Evolutionary conservation across 1,139 yeast genomes (phyloP), one percentile per base, ranked within the genome.

Genomic region (Zygosaccharomyces pseudobailii): DNA sequence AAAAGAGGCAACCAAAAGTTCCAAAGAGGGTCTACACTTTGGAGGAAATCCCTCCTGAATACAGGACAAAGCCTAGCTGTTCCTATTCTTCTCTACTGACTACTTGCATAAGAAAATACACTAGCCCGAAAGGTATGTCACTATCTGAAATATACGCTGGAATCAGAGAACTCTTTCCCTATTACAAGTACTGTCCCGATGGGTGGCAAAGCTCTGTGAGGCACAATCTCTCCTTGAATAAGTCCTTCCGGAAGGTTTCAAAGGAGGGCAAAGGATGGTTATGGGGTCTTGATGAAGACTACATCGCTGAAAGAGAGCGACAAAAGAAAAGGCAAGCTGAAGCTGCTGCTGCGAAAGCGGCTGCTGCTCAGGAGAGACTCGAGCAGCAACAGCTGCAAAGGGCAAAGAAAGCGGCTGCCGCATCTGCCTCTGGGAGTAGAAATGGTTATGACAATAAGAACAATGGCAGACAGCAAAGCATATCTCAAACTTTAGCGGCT

Each of bases 151-250:
- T 92, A 39, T 84, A 87, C 64, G 87, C 85, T 47, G 87, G 89
- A 1, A 87, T 92, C 44, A 86, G 86, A 62, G 95, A 87, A 35
- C 69, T 85, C 8, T 90, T 86, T 65, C 98, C 97, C 1, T 92
- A 87, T 67, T 92, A 87, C 68, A 79, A 84, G 61, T 92, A 87
- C 68, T 89, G 97, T 61, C 89, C 95, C 1, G 96, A 89, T 65
- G 97, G 97, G 2, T 92, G 99, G 99, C 98, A 92, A 69, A 84
- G 87, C 61, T 80, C 95, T 1, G 95, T 92, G 13, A 78, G 94
- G 41, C 98, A 92, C 68, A 89, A 88, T 59, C 73, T 92, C 37
- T 84, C 90, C 22, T 73, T 88, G 55, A 89, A 89, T 67, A 88
- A 88, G 67, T 82, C 90, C 6, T 92, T 92, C 70, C 78, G 82